Evolutionary conservation across 106 monocot species (phyloP).

Genomic region (Dioscorea zingiberensis): DNA sequence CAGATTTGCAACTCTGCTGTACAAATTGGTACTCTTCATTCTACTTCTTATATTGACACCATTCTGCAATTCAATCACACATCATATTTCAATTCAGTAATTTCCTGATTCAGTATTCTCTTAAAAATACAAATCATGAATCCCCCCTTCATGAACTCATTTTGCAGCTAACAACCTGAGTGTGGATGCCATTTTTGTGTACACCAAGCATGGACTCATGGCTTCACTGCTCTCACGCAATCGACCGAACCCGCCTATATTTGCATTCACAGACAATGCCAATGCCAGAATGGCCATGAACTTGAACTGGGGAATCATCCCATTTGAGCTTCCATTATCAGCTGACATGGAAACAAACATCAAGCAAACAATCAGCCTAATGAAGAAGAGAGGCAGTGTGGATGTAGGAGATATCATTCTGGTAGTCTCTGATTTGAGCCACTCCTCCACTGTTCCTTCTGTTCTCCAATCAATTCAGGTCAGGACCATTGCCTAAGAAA

Average conservation of each 20-base stretch:
- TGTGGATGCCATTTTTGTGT: slow-evolving; percentile 33
- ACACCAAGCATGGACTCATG: slow-evolving; percentile 34
- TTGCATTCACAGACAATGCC: slow-evolving; percentile 29
- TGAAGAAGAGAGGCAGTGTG: slow-evolving; percentile 11
- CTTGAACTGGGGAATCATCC: slow-evolving; percentile 29
- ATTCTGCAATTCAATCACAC: too few species aligned
- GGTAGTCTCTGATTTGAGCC: slow-evolving; percentile 15
- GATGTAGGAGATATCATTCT: slow-evolving; percentile 21
- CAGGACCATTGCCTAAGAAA: background rate
- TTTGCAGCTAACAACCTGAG: slow-evolving; percentile 16
- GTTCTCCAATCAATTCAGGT: slow-evolving; percentile 22
- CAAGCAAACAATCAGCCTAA: slow-evolving; percentile 17
- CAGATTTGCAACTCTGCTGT: slow-evolving; percentile 35
- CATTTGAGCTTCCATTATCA: slow-evolving; percentile 13
- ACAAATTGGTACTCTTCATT: slow-evolving; percentile 29
- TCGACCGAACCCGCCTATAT: slow-evolving; percentile 29
- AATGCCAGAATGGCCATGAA: slow-evolving; percentile 14
- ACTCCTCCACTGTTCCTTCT: slow-evolving; percentile 6
- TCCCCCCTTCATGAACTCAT: too few species aligned
- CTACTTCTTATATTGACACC: background rate
- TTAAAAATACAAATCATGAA: too few species aligned
- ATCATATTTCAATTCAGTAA: too few species aligned
- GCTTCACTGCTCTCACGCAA: slow-evolving; percentile 28
- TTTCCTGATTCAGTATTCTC: too few species aligned
- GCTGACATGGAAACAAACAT: slow-evolving; percentile 20